Conservation (phyloP, 768 basidiomycete species). For the Aureoboletus auriporus region DNA sequence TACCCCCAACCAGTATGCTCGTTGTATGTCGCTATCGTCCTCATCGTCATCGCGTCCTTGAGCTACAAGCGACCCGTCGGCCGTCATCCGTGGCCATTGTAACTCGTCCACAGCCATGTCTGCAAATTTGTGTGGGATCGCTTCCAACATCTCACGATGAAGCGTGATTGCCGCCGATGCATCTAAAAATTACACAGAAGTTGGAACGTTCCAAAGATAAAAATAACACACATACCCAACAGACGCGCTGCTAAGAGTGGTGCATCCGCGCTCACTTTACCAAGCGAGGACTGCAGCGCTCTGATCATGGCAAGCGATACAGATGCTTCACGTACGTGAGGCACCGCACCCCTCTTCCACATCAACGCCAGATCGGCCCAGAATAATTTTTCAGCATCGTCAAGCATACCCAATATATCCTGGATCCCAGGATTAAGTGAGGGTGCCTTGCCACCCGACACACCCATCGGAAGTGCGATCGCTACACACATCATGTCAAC, state of each 20-base stretch:
- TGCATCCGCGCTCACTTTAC: constrained; percentile 46
- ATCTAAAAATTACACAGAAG: constrained; percentile 42
- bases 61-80: constrained; percentile 38
- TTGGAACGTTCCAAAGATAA: not conserved
- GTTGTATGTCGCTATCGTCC: constrained; percentile 38
- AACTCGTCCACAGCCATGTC: constrained; percentile 54
- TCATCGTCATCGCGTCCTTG: constrained; percentile 7
- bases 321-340: constrained; percentile 71
- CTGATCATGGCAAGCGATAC: constrained; percentile 67
- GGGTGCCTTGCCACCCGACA: constrained; percentile 43
- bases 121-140: constrained; percentile 67
- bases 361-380: constrained; percentile 58
- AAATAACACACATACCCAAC: constrained; percentile 43
- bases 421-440: constrained; percentile 43
- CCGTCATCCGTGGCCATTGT: constrained; percentile 62
- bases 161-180: constrained; percentile 72
- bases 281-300: constrained; percentile 79
- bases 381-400: constrained; percentile 66
- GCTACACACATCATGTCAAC: constrained; percentile 41
- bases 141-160: constrained; percentile 82
- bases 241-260: constrained; percentile 58
- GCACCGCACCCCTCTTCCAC: constrained; percentile 55
- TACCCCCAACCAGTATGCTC: constrained; percentile 61
- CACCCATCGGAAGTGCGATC: constrained; percentile 80
- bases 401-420: constrained; percentile 58